Percentiles rank a stretch among this genome's conserved stretches.
Conservation (phyloP, 2,329 filamentous ascomycete genomes). For the Pleoardoris graminearum region DNA sequence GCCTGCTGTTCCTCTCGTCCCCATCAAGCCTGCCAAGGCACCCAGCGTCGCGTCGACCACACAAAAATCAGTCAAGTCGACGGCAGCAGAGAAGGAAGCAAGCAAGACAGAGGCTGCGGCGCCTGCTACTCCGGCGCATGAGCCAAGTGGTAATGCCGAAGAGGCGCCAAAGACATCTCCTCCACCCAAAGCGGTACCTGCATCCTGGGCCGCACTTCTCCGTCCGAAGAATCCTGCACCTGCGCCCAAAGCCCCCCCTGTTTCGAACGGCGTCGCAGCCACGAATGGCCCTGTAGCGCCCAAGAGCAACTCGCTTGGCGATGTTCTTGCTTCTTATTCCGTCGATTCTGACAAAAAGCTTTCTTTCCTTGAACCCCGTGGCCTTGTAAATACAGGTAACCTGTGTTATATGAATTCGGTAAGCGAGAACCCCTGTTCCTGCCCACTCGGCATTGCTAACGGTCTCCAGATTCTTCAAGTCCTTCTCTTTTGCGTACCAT, state of each 20-base stretch:
- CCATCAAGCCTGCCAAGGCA: constrained; percentile 50
- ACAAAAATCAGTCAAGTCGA: constrained; percentile 41
- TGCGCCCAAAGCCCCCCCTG: constrained; percentile 30
- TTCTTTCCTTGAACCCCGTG: constrained; percentile 86
- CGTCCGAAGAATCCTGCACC: constrained; percentile 53
- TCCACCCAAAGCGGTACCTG: constrained; percentile 54
- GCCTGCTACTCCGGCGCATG: constrained; percentile 11
- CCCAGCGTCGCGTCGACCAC: constrained; percentile 39
- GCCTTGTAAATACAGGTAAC: constrained; percentile 94
- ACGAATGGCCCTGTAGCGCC: constrained; percentile 49
- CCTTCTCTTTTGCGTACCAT: constrained; percentile 88
- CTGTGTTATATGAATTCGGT: constrained; percentile 99
- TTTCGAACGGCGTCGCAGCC: constrained; percentile 33
- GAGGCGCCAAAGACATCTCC: constrained; percentile 47
- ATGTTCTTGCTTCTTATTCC: constrained; percentile 75
- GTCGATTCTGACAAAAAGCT: constrained; percentile 68
- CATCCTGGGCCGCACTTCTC: constrained; percentile 72
- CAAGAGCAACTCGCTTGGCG: constrained; percentile 68
- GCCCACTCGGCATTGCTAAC: constrained; percentile 32
- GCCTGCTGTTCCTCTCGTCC: constrained; percentile 58
- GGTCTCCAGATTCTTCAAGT: constrained; percentile 81
- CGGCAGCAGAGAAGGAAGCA: constrained; percentile 22
- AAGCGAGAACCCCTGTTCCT: constrained; percentile 48
- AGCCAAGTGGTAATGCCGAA: constrained; percentile 27
- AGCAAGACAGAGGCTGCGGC: constrained; percentile 18